These are phyloP conservation scores for Acacia pycnantha DNA, from an alignment of 331 rosid species.

Conservation along the genomic window DNA sequence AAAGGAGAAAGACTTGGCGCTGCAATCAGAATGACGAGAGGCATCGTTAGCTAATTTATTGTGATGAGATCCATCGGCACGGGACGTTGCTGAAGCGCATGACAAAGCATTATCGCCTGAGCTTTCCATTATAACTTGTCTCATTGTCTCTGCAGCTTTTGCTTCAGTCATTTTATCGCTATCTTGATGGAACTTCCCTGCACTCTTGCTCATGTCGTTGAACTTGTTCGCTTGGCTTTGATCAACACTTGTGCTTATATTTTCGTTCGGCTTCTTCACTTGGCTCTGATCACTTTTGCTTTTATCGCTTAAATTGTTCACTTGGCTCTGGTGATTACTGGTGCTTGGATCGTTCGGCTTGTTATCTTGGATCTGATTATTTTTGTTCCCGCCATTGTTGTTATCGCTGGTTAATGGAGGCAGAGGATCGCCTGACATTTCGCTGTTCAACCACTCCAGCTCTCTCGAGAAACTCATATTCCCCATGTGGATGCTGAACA, in stretches of 20 bases:
- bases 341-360: background rate
- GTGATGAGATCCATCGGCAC: background rate
- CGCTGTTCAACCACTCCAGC: conserved; percentile 34
- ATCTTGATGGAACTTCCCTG: conserved; percentile 14
- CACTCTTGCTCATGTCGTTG: conserved; percentile 20
- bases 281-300: conserved; percentile 12
- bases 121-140: conserved; percentile 68
- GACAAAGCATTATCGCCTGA: conserved; percentile 10
- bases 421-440: conserved; percentile 17
- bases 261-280: background rate
- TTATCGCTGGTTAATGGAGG: background rate
- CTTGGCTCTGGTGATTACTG: conserved; percentile 30
- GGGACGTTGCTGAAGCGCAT: background rate
- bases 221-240: conserved; percentile 33
- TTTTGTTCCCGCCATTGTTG: background rate
- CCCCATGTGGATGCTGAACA: conserved; percentile 88
- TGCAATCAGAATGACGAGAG: conserved; percentile 51
- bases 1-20: conserved; percentile 75
- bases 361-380: conserved; percentile 28
- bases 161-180: conserved; percentile 38
- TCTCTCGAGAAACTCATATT: conserved; percentile 79
- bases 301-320: conserved; percentile 19
- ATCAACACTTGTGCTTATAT: background rate
- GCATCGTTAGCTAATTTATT: background rate
- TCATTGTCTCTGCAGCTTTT: conserved; percentile 70